Evolutionary conservation across 108 stramenopile species (phyloP), one percentile per base, ranked within the genome.

Genomic region (Nitzschia putrida): DNA sequence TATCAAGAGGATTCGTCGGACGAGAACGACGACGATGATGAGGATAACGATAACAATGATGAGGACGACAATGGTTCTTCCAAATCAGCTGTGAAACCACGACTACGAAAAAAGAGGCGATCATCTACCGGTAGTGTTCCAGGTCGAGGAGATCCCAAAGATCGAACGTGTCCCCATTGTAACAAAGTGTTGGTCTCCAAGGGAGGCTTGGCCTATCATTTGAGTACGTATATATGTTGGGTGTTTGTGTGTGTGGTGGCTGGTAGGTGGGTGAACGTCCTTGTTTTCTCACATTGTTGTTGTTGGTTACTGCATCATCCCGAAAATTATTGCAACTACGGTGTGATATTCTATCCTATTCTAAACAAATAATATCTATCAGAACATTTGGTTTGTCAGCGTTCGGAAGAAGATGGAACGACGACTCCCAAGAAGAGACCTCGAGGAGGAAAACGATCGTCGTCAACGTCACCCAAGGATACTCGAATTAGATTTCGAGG

Each of bases 121-220:
- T 59, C 38, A 24, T 0, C 23, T 16, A 72, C n/a, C 24, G 9
- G 3, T 3, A 25, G 4, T 16, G 26, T 38, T 14, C 26, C 23
- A 37, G 68, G 52, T 57, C 44, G 60, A n/a, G 51, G 51, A 64
- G 13, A 13, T 53, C 14, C 7, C 44, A 45, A 59, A 50, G 53
- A 68, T 38, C 65, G 65, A 52, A 66, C 71, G 3, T 86, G 85
- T 76, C 82, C 80, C 10, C 71, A 81, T 64, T 87, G 86, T 38
- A 37, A 57, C 12, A 87, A 83, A 56, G 53, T 58, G 21, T 79
- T 82, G 53, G 40, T 38, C 0, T 56, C 57, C 43, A 24, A 25
- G 8, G 16, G 12, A 8, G 86, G 80, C 8, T 50, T 83, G 54
- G 14, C 58, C 14, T 83, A 87, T 73, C 86, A 87, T 51, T 13